Conservation (phyloP, 164 flowering plant species). For the Magnolia officinalis region DNA sequence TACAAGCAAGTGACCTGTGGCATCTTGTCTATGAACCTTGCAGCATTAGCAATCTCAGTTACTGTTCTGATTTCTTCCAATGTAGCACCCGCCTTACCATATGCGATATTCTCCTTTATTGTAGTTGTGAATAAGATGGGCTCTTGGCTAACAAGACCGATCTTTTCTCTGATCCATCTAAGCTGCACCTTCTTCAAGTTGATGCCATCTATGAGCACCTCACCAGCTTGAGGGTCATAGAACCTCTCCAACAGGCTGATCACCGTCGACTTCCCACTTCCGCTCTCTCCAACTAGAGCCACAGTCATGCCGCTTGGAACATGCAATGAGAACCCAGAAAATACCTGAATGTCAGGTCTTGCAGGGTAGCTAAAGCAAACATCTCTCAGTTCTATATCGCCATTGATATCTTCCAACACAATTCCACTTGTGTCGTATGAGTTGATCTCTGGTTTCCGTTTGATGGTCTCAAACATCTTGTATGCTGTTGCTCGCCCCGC, state of each 20-base stretch:
- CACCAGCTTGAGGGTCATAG: constrained; percentile 78
- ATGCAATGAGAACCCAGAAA: constrained; percentile 54
- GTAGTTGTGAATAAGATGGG: constrained; percentile 60
- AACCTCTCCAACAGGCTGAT: constrained; percentile 71
- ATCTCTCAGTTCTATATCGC: constrained; percentile 67
- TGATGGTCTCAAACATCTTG: constrained; percentile 73
- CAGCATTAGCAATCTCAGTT: constrained; percentile 69
- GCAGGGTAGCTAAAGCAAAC: constrained; percentile 75
- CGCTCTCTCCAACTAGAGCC: constrained; percentile 87
- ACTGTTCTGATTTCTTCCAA: constrained; percentile 54
- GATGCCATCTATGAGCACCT: constrained; percentile 71
- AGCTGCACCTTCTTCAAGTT: constrained; percentile 49
- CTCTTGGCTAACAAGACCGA: constrained; percentile 79
- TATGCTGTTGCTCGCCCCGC: constrained; percentile 73
- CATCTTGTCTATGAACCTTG: constrained; percentile 64
- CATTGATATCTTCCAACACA: constrained; percentile 48
- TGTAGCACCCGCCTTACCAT: constrained; percentile 70
- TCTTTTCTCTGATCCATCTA: constrained; percentile 58
- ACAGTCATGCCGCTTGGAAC: constrained; percentile 60
- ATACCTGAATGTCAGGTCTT: constrained; percentile 71
- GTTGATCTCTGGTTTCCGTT: constrained; percentile 58
- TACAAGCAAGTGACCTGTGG: constrained; percentile 47
- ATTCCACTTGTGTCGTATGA: constrained; percentile 41
- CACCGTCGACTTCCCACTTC: constrained; percentile 91
- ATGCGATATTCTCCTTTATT: constrained; percentile 62